These are phyloP conservation scores for Tolypocladium sp. DNA, from an alignment of 2,329 filamentous ascomycete genomes.

Conservation along the genomic window DNA sequence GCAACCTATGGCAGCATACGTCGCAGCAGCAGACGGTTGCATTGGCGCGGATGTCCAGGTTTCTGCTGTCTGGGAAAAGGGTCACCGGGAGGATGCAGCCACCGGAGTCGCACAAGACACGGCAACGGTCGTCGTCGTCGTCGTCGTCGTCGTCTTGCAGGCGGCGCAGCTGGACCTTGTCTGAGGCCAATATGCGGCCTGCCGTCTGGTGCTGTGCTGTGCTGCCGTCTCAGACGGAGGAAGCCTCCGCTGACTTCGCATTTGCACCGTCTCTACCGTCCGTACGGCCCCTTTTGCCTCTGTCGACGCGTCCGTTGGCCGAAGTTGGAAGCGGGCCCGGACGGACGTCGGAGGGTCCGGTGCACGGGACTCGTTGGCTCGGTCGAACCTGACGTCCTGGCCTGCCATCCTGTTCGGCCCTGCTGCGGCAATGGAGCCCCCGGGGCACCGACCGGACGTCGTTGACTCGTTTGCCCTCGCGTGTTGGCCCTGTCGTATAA, in stretches of 20 bases:
- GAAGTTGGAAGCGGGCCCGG: background rate
- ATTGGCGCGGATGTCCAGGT: background rate
- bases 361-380: background rate
- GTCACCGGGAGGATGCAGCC: background rate
- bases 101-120: background rate
- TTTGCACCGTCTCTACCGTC: background rate
- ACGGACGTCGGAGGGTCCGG: background rate
- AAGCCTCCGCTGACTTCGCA: background rate
- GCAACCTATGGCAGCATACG: no score
- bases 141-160: background rate
- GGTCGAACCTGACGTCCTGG: no score
- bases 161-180: background rate
- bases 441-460: background rate
- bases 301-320: background rate
- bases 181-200: background rate
- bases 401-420: background rate
- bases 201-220: background rate
- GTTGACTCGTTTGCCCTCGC: background rate
- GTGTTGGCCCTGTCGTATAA: background rate
- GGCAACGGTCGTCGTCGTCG: background rate
- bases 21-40: background rate
- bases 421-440: background rate
- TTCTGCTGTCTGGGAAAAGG: background rate
- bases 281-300: background rate
- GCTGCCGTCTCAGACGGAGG: background rate